Conservation (phyloP, 768 basidiomycete species). For the Trametes gibbosa region DNA sequence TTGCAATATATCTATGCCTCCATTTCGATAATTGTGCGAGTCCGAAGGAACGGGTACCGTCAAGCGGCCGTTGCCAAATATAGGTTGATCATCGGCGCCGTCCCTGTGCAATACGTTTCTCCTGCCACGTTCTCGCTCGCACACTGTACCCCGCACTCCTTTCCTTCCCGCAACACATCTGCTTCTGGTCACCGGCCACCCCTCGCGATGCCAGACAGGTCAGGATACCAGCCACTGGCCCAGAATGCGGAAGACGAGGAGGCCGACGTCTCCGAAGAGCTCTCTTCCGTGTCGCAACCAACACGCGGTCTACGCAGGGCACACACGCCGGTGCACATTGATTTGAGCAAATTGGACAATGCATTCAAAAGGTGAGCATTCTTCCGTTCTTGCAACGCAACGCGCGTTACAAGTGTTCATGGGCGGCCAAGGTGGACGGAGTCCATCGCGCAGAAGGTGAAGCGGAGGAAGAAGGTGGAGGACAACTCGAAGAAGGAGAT, state of each 20-base stretch:
- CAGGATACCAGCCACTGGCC: conserved; percentile 47
- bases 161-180: background rate
- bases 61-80: conserved; percentile 12
- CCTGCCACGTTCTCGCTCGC: conserved; percentile 11
- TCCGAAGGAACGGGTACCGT: no score
- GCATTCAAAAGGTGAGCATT: conserved; percentile 74
- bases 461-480: conserved; percentile 70
- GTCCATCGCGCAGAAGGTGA: conserved; percentile 82
- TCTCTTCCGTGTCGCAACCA: conserved; percentile 27
- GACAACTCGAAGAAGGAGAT: conserved; percentile 69
- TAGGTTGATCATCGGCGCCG: conserved; percentile 1
- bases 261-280: conserved; percentile 35
- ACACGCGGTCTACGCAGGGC: conserved; percentile 32
- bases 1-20: background rate
- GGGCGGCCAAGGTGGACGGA: conserved; percentile 67
- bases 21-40: no score
- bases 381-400: background rate
- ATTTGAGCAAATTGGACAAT: conserved; percentile 74
- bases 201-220: conserved; percentile 38
- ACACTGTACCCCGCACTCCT: background rate
- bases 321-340: conserved; percentile 61
- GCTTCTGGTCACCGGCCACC: no score
- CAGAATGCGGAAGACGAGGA: conserved; percentile 42
- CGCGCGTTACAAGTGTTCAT: background rate
- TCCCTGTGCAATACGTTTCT: conserved; percentile 12